Percentiles rank a stretch among this genome's conserved stretches.
phyloP scores from a whole-genome alignment of 2,329 filamentous ascomycete genomes.

The Lithohypha guttulata region DNA sequence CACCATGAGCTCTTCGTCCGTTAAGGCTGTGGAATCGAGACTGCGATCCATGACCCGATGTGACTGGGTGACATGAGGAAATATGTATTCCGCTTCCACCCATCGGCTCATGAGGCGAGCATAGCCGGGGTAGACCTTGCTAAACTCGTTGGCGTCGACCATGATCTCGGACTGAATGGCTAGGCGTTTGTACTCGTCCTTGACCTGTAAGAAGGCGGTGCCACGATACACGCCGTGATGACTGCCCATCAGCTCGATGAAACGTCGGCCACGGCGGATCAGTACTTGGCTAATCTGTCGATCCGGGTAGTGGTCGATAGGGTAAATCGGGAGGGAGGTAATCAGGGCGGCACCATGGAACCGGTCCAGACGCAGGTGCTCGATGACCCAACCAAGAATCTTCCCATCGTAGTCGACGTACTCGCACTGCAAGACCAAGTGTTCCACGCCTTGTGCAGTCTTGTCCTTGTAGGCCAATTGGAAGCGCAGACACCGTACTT shows the following conservation, averaged over 20 bases:
- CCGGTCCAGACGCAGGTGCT: not conserved
- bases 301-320: not conserved
- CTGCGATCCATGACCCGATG: no score
- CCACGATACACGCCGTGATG: not conserved
- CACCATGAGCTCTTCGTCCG: no score
- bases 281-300: not conserved
- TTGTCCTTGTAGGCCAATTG: not conserved
- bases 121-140: not conserved
- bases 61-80: no score
- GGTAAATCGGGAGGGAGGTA: not conserved
- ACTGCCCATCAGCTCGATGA: not conserved
- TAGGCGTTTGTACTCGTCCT: not conserved
- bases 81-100: no score
- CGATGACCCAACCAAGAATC: not conserved
- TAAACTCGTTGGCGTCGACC: not conserved
- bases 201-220: not conserved
- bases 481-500: not conserved
- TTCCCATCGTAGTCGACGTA: not conserved
- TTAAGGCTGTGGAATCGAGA: no score
- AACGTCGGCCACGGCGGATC: not conserved
- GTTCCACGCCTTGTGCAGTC: not conserved
- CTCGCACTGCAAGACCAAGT: not conserved
- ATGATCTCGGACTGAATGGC: not conserved
- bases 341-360: not conserved
- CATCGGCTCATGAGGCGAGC: not conserved